Percentiles rank a stretch among this genome's conserved stretches.
Conservation (phyloP, 2,329 filamentous ascomycete genomes). For the Sphaceloma murrayae region DNA sequence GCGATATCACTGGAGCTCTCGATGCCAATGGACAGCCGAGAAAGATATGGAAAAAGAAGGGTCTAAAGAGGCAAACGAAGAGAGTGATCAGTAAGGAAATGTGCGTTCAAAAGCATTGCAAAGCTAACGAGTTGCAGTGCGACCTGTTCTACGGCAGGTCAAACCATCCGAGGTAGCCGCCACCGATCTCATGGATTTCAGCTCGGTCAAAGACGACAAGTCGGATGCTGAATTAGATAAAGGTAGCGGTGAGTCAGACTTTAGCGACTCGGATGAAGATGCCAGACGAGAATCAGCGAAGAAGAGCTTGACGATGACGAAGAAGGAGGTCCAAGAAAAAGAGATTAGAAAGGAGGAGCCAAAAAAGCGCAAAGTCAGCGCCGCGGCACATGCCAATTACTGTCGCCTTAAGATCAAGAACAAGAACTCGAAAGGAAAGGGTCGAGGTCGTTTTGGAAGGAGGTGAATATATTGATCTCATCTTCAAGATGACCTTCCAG, state of each 20-base stretch:
- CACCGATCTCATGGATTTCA: constrained; percentile 3
- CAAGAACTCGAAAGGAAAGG: constrained; percentile 36
- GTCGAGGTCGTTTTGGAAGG: constrained; percentile 32
- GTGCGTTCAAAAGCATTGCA: too few species aligned
- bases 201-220: constrained; percentile 5
- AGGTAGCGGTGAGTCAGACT: not conserved
- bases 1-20: constrained; percentile 23
- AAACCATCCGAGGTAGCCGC: not conserved
- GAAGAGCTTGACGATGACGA: not conserved
- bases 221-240: not conserved
- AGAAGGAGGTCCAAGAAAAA: not conserved
- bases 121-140: constrained; percentile 16
- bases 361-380: constrained; percentile 35
- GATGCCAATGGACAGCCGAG: constrained; percentile 51
- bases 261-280: not conserved
- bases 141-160: constrained; percentile 1
- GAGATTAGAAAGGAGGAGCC: not conserved
- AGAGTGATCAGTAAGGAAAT: constrained; percentile 44
- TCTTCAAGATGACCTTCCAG: constrained; percentile 7
- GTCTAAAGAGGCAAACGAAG: constrained; percentile 68
- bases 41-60: constrained; percentile 70
- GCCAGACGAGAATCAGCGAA: not conserved
- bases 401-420: constrained; percentile 43
- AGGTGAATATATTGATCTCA: constrained; percentile 20
- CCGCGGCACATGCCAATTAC: constrained; percentile 40